Evolutionary conservation across 805 yeast genomes (phyloP), one percentile per base, ranked within the genome.

Genomic region (Yamadazyma insecticola): DNA sequence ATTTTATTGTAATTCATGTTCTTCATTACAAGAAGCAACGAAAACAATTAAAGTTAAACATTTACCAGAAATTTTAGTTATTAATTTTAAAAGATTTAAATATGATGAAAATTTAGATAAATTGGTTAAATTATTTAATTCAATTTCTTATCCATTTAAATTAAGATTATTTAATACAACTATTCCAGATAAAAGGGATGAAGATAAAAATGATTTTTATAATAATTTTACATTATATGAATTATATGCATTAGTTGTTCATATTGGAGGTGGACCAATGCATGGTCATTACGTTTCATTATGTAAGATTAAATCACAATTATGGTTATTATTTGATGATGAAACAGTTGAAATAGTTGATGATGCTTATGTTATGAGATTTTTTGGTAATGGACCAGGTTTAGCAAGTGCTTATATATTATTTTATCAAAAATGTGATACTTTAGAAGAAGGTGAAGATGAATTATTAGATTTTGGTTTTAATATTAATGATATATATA

Each of bases 251-350:
- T 79, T 90, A 25, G 92, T 92, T 9, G 88, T 92, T 8, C 98
- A 92, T 51, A 78, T 92, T 44, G 98, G 98, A 5, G 95, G 96
- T 4, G 97, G 97, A 0, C 97, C 97, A 1, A 88, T 87, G 63
- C 96, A 89, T 58, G 98, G 98, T 0, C 98, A 92, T 53, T 92
- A 92, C 54, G 90, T 92, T 7, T 73, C 95, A 0, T 63, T 92
- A 4, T 81, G 92, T 37, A 87, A 87, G 50, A 81, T 88, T 4
- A 78, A 74, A 32, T 67, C 72, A 14, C 74, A 76, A 24, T 89
- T 96, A 0, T 92, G 98, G 98, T 60, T 92, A 18, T 60, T 92
- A 35, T 92, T 85, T 59, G 98, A 92, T 53, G 98, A 92, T 54
- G 97, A 92, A 55, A 79, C 92, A 4, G 96, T 90, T 2, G 97